Evolutionary conservation across 108 stramenopile genomes (phyloP).

Genomic region (Cyclostephanos tholiformis): DNA sequence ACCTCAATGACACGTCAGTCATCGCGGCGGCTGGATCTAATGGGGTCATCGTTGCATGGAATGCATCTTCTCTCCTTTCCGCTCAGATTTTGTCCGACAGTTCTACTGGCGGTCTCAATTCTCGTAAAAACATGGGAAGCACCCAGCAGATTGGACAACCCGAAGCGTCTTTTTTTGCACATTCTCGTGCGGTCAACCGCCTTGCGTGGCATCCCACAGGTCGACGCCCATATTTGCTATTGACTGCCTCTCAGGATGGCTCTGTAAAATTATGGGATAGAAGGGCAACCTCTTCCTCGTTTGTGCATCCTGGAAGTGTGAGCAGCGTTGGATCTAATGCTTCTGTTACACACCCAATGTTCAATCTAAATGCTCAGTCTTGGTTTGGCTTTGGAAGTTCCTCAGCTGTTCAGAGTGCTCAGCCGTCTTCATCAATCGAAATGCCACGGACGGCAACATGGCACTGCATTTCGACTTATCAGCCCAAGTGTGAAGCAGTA

Average conservation of each 20-base stretch:
- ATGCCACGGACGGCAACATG: conserved; percentile 42
- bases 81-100: conserved; percentile 17
- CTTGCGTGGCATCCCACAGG: conserved; percentile 79
- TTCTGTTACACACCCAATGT: conserved; percentile 8
- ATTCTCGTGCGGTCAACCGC: conserved; percentile 80
- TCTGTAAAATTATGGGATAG: conserved; percentile 70
- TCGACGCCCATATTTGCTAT: conserved; percentile 58
- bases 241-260: conserved; percentile 76
- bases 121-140: conserved; percentile 14
- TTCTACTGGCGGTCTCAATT: conserved; percentile 27
- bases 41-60: conserved; percentile 81
- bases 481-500: conserved; percentile 83
- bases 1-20: conserved; percentile 51
- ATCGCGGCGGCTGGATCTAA: conserved; percentile 85
- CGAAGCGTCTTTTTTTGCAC: conserved; percentile 72
- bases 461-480: conserved; percentile 64
- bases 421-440: conserved; percentile 12
- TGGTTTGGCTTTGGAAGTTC: conserved; percentile 47
- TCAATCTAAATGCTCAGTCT: conserved; percentile 6
- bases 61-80: conserved; percentile 37
- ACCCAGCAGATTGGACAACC: conserved; percentile 55
- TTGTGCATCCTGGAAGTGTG: background rate
- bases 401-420: conserved; percentile 10
- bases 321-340: conserved; percentile 4
- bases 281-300: conserved; percentile 32